A percentile compares a stretch with the other conserved stretches of the same genome.
phyloP scores from a whole-genome alignment of 2,329 filamentous ascomycete species.

The Penicillium sp. region DNA sequence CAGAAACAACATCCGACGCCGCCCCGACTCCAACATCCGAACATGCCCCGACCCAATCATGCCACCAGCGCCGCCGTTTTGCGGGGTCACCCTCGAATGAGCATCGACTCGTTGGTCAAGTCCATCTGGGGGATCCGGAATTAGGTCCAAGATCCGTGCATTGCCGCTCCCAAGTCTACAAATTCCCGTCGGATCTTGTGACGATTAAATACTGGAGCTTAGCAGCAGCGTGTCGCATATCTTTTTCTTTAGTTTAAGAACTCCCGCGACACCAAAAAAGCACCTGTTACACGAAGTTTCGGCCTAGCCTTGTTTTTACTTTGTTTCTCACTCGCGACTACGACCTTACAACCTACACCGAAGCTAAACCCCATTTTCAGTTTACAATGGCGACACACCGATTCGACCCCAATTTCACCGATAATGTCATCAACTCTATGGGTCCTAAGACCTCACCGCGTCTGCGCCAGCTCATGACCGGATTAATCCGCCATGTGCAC shows the following conservation, averaged over 20 bases:
- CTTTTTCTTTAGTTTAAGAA: not conserved
- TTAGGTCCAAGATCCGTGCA: not conserved
- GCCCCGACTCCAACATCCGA: not conserved
- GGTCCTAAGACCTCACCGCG: slow-evolving; percentile 68
- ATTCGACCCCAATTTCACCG: slow-evolving; percentile 57
- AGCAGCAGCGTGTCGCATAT: not conserved
- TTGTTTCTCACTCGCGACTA: not conserved
- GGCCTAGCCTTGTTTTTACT: not conserved
- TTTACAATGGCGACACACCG: slow-evolving; percentile 29
- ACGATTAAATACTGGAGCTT: not conserved
- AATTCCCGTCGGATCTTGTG: slow-evolving; percentile 17
- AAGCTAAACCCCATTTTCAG: not conserved
- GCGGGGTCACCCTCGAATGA: slow-evolving; percentile 24
- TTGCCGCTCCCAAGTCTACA: not conserved
- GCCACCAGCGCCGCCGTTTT: slow-evolving; percentile 10
- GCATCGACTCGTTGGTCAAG: slow-evolving; percentile 20
- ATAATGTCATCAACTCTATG: slow-evolving; percentile 72
- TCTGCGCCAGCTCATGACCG: slow-evolving; percentile 60
- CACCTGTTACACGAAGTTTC: not conserved
- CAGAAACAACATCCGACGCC: not conserved
- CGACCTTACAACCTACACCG: not conserved
- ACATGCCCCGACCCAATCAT: slow-evolving; percentile 10
- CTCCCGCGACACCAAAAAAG: not conserved
- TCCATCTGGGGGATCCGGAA: slow-evolving; percentile 1
- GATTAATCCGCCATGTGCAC: slow-evolving; percentile 57